Evolutionary conservation across 2,329 filamentous ascomycete species (phyloP).

Genomic region (Pseudogymnoascus sp.): DNA sequence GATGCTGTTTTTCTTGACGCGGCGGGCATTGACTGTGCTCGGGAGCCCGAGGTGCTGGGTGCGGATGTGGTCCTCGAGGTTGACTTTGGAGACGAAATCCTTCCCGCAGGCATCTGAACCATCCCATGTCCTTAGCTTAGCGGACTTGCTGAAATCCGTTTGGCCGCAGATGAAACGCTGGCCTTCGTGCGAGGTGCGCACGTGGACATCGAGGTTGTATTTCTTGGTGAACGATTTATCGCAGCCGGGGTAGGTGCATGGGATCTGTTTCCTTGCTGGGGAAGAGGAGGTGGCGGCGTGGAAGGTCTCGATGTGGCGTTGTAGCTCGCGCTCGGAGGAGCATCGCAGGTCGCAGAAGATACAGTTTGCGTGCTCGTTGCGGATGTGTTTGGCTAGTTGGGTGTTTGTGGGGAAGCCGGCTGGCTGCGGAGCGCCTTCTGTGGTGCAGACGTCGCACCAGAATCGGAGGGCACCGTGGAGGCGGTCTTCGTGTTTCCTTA

Average conservation of each 20-base stretch:
- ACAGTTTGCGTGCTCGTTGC: conserved; percentile 68
- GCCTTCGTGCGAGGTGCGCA: conserved; percentile 70
- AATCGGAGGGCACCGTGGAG: conserved; percentile 65
- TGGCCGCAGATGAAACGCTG: conserved; percentile 73
- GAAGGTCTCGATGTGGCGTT: conserved; percentile 70
- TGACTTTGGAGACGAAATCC: conserved; percentile 68
- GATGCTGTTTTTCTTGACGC: conserved; percentile 34
- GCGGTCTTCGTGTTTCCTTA: conserved; percentile 65
- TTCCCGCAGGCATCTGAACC: conserved; percentile 64
- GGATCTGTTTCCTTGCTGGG: conserved; percentile 49
- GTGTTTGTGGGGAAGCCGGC: conserved; percentile 65
- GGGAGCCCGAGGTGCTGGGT: conserved; percentile 68
- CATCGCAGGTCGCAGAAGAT: conserved; percentile 66
- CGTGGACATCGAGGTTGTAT: conserved; percentile 76
- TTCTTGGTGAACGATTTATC: conserved; percentile 71
- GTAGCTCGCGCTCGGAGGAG: conserved; percentile 58
- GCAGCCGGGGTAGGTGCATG: conserved; percentile 64
- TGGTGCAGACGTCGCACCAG: conserved; percentile 69
- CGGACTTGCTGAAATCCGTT: conserved; percentile 51
- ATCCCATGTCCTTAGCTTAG: conserved; percentile 58
- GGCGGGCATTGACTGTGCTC: conserved; percentile 33
- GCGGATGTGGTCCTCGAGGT: conserved; percentile 77
- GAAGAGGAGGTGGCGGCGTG: conserved; percentile 48
- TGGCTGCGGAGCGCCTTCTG: conserved; percentile 33
- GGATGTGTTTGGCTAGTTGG: conserved; percentile 67